phyloP scores from a whole-genome alignment of 1,139 yeast species.

The Casaregolazyma lundiana region DNA sequence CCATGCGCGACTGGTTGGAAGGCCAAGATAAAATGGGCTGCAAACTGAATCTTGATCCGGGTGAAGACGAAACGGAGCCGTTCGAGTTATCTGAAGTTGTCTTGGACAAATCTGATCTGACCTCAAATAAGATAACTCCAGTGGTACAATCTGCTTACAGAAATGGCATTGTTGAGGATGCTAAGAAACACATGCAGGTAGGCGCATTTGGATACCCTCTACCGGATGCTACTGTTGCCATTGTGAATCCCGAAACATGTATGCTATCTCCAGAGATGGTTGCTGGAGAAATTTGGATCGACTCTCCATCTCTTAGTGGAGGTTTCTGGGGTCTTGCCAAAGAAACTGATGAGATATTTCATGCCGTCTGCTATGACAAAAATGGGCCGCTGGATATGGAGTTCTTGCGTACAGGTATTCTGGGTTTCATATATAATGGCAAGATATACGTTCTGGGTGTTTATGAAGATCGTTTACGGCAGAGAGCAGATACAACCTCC shows the following conservation, averaged over 20 bases:
- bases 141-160: slow-evolving; percentile 53
- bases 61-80: slow-evolving; percentile 38
- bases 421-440: slow-evolving; percentile 85
- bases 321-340: slow-evolving; percentile 74
- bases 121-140: slow-evolving; percentile 71
- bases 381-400: slow-evolving; percentile 67
- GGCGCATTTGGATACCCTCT: slow-evolving; percentile 93
- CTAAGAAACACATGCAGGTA: slow-evolving; percentile 54
- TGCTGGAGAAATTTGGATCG: slow-evolving; percentile 98
- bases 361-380: slow-evolving; percentile 72
- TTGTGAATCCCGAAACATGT: slow-evolving; percentile 88
- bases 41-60: slow-evolving; percentile 17
- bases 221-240: slow-evolving; percentile 89
- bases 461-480: slow-evolving; percentile 88
- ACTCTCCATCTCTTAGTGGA: slow-evolving; percentile 80
- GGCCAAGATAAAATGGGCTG: slow-evolving; percentile 57
- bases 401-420: slow-evolving; percentile 81
- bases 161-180: slow-evolving; percentile 37
- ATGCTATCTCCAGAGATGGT: slow-evolving; percentile 63
- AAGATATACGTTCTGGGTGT: slow-evolving; percentile 83
- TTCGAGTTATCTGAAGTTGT: slow-evolving; percentile 60
- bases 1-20: slow-evolving; percentile 81
- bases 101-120: slow-evolving; percentile 74
- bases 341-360: slow-evolving; percentile 74
- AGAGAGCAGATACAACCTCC: slow-evolving; percentile 29